These are phyloP conservation scores for Lepidium campestre DNA, from an alignment of 441 rosid genomes.

Conservation along the genomic window DNA sequence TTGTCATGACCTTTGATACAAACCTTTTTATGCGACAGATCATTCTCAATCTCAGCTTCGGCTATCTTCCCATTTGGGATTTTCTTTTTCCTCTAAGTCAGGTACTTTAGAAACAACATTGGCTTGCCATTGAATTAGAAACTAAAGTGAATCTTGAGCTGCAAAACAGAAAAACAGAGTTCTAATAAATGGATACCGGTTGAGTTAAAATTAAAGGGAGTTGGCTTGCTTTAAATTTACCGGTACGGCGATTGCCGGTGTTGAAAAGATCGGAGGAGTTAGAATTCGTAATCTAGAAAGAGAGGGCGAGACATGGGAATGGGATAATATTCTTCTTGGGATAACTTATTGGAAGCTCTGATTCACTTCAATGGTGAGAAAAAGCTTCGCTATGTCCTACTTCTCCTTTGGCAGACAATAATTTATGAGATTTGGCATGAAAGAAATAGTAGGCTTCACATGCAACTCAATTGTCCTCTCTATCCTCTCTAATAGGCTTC, in stretches of 20 bases:
- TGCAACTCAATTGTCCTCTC: no score
- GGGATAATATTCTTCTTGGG: no score
- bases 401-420: no score
- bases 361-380: no score
- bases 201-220: not conserved
- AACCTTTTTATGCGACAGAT: conserved; percentile 62
- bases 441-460: no score
- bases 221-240: conserved; percentile 27
- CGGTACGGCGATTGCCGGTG: conserved; percentile 85
- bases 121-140: conserved; percentile 68
- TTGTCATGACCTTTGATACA: conserved; percentile 74
- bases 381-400: no score
- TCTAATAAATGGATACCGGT: not conserved
- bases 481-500: no score
- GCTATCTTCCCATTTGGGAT: conserved; percentile 55
- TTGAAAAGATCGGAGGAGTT: conserved; percentile 66
- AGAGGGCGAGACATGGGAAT: no score
- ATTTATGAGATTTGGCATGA: no score
- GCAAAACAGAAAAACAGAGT: conserved; percentile 11
- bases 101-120: conserved; percentile 61
- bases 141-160: conserved; percentile 83
- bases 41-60: conserved; percentile 46
- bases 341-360: no score
- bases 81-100: conserved; percentile 55
- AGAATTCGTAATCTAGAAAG: no score